Conservation (phyloP, 148 eudicot species). For the Beta vulgaris region DNA sequence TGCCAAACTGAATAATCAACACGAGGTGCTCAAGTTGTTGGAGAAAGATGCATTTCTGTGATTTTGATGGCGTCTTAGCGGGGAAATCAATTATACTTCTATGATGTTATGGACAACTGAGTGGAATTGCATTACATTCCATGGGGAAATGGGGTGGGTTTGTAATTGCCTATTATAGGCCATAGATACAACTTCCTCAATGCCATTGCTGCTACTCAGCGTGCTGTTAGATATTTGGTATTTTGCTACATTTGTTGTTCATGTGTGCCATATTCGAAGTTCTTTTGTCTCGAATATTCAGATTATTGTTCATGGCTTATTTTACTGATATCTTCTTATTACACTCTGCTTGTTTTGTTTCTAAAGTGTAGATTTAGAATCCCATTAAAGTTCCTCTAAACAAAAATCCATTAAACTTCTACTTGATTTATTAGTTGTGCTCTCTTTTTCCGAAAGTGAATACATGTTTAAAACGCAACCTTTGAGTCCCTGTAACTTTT, state of each 20-base stretch:
- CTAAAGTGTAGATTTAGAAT: too few species aligned
- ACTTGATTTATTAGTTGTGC: too few species aligned
- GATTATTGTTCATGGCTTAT: neutral
- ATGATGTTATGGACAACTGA: conserved; percentile 10
- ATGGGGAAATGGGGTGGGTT: conserved; percentile 3
- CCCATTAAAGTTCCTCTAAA: too few species aligned
- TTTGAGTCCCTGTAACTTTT: too few species aligned
- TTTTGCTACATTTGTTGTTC: conserved; percentile 9
- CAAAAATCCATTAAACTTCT: too few species aligned
- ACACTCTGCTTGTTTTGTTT: neutral
- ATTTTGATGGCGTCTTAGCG: conserved; percentile 11
- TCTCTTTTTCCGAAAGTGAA: too few species aligned
- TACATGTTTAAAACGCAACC: too few species aligned
- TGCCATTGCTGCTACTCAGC: conserved; percentile 15
- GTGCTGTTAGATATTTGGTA: conserved; percentile 19
- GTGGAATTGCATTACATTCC: conserved; percentile 11
- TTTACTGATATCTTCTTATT: neutral
- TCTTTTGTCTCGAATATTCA: conserved; percentile 6
- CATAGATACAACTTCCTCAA: conserved; percentile 14
- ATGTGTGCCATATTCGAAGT: conserved; percentile 14
- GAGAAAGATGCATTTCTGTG: conserved; percentile 95
- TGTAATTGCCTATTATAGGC: too few species aligned
- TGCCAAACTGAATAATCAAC: conserved; percentile 87
- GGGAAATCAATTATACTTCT: neutral
- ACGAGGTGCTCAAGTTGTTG: conserved; percentile 74